A percentile compares a stretch with the other conserved stretches of the same genome.
Conservation (phyloP, 31 red algal species). For the Asparagopsis taxiformis region DNA sequence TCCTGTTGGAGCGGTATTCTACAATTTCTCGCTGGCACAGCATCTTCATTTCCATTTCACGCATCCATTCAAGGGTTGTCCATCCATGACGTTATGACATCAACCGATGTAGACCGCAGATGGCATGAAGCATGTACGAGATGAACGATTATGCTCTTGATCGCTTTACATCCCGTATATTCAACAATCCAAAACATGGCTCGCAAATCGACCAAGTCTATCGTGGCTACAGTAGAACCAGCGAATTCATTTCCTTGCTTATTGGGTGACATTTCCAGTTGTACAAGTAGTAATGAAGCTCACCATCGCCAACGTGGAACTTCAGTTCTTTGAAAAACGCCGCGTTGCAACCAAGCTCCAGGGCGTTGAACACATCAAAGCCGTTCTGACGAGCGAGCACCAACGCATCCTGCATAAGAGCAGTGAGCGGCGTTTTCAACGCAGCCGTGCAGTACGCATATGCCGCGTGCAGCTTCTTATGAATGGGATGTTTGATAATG, state of each 20-base stretch:
- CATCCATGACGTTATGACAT: too few relatives aligned
- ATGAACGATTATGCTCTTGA: too few relatives aligned
- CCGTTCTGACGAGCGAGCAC: constrained; percentile 70
- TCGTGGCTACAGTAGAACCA: constrained; percentile 59
- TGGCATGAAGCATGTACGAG: too few relatives aligned
- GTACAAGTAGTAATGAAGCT: constrained; percentile 94
- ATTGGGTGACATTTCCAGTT: constrained; percentile 88
- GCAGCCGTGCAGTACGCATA: constrained; percentile 86
- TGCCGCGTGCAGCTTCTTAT: constrained; percentile 79
- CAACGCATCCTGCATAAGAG: constrained; percentile 80
- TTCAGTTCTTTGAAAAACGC: constrained; percentile 84
- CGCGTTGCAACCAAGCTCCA: constrained; percentile 76
- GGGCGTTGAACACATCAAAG: constrained; percentile 97
- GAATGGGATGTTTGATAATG: constrained; percentile 66
- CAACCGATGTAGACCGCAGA: too few relatives aligned
- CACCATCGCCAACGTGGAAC: constrained; percentile 87
- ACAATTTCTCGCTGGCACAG: too few relatives aligned
- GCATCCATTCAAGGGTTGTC: too few relatives aligned
- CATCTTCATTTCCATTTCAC: too few relatives aligned
- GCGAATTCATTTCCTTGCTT: constrained; percentile 30
- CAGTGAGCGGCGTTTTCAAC: constrained; percentile 19
- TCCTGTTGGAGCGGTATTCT: too few relatives aligned
- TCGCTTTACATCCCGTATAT: too few relatives aligned
- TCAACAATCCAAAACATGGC: too few relatives aligned
- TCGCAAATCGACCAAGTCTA: too few relatives aligned